Evolutionary conservation across 306 rosid species (phyloP).

Genomic region (Rosa persica): DNA sequence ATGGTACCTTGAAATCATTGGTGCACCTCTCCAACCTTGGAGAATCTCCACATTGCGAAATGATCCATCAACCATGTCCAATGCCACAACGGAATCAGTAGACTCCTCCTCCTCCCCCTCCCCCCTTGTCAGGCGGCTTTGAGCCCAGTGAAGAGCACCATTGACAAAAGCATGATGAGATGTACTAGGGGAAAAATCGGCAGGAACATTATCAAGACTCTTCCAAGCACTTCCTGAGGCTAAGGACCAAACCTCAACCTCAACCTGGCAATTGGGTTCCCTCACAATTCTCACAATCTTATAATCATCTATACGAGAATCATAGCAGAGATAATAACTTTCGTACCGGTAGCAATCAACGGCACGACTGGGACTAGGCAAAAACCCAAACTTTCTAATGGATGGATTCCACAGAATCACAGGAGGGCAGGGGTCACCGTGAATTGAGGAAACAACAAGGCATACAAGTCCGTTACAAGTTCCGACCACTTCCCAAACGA

Average conservation of each 20-base stretch:
- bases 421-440: neutral
- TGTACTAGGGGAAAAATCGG: neutral
- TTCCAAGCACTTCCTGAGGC: neutral
- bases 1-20: neutral
- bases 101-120: neutral
- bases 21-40: neutral
- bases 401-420: neutral
- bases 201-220: neutral
- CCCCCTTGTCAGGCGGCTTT: neutral
- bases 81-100: neutral
- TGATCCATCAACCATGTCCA: neutral
- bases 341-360: neutral
- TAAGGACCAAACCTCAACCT: slow-evolving; percentile 9
- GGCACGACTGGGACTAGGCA: neutral
- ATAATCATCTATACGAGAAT: neutral
- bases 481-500: neutral
- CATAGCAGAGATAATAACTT: neutral
- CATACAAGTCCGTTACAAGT: neutral
- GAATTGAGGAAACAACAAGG: neutral
- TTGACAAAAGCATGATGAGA: neutral
- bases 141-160: neutral
- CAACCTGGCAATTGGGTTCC: neutral
- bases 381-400: neutral
- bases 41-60: neutral
- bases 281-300: neutral